A percentile compares a stretch with the other conserved stretches of the same genome.
phyloP scores from a whole-genome alignment of 331 rosid species.

The Arachis monticola region DNA sequence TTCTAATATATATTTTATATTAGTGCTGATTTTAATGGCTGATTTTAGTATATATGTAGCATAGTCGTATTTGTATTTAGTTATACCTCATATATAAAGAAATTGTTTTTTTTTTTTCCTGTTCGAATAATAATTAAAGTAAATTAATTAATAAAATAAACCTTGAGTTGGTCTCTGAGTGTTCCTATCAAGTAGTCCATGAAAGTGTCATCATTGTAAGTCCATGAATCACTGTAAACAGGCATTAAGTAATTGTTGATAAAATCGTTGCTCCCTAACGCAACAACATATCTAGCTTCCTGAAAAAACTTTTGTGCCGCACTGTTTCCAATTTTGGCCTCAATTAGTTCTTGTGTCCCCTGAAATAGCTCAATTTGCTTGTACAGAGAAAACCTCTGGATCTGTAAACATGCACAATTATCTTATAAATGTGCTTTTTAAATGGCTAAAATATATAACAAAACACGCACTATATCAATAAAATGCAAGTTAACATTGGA shows the following conservation, averaged over 20 bases:
- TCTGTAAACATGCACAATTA: conserved; percentile 54
- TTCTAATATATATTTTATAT: too few species aligned
- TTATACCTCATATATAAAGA: too few species aligned
- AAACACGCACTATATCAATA: not conserved
- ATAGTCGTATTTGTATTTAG: too few species aligned
- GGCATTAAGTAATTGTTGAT: conserved; percentile 96
- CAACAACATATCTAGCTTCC: conserved; percentile 71
- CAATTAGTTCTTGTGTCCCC: conserved; percentile 68
- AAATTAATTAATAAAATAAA: conserved; percentile 26
- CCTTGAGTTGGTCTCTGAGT: conserved; percentile 68
- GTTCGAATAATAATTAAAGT: not conserved
- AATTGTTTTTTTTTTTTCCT: too few species aligned
- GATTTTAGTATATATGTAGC: too few species aligned
- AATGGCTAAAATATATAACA: not conserved
- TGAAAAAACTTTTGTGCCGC: conserved; percentile 67
- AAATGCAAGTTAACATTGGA: not conserved
- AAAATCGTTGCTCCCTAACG: conserved; percentile 95
- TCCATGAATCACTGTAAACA: conserved; percentile 87
- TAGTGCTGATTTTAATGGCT: too few species aligned
- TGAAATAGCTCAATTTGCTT: conserved; percentile 79
- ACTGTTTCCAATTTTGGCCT: conserved; percentile 61
- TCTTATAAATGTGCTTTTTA: not conserved
- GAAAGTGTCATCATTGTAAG: conserved; percentile 76
- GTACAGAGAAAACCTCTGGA: conserved; percentile 68
- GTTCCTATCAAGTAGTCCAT: conserved; percentile 75